Evolutionary conservation across 2,329 filamentous ascomycete genomes (phyloP).

Genomic region (Sarocladium oryzae): DNA sequence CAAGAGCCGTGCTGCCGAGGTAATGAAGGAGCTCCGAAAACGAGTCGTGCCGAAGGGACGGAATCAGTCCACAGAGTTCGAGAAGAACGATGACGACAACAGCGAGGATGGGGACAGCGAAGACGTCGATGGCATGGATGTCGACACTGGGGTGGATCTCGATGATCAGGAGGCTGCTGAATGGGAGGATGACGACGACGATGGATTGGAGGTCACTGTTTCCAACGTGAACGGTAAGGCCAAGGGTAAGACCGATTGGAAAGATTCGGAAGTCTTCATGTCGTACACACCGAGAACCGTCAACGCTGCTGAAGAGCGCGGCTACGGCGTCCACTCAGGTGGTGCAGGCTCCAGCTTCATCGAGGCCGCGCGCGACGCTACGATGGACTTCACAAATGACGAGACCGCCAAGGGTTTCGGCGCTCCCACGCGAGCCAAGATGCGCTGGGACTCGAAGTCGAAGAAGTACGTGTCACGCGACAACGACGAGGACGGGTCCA

Average conservation of each 20-base stretch:
- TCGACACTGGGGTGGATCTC: conserved; percentile 18
- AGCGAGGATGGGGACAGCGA: conserved; percentile 22
- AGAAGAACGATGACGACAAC: conserved; percentile 31
- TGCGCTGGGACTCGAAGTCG: conserved; percentile 96
- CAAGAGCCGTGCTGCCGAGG: conserved; percentile 59
- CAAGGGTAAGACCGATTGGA: conserved; percentile 59
- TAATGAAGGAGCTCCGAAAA: conserved; percentile 67
- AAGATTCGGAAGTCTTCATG: conserved; percentile 92
- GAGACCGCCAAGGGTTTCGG: conserved; percentile 76
- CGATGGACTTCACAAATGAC: conserved; percentile 91
- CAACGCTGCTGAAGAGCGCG: conserved; percentile 82
- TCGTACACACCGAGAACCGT: conserved; percentile 78
- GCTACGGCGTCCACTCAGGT: conserved; percentile 86
- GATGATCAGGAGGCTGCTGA: conserved; percentile 38
- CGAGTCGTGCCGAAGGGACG: conserved; percentile 56
- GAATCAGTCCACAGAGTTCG: conserved; percentile 25
- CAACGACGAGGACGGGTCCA: conserved; percentile 92
- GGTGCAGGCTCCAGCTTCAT: conserved; percentile 72
- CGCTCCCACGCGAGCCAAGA: conserved; percentile 63
- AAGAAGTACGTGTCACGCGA: conserved; percentile 89
- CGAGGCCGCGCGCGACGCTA: conserved; percentile 75
- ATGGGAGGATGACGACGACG: conserved; percentile 53
- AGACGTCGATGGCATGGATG: conserved; percentile 27
- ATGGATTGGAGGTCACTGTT: conserved; percentile 66
- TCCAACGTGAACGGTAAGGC: conserved; percentile 49